Base-by-base conservation (phyloP, 1,139 yeast species). In the Pichia sp. region DNA sequence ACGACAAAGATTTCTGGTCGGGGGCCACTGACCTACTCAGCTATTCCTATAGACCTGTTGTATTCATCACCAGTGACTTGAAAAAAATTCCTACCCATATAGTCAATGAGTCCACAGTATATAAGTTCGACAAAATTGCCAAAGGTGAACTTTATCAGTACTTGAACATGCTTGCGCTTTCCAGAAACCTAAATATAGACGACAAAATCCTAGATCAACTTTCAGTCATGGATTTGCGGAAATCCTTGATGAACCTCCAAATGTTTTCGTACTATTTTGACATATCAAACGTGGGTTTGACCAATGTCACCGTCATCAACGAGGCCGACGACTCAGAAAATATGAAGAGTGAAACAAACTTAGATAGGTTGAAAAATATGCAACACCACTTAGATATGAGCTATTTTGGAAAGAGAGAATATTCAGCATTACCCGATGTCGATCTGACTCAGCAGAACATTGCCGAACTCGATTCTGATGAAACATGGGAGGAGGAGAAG, bases 1-100 rank as follows among this genome's bases (percentile, higher is more conserved):
- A 23, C 3, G 96, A 90, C 60, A 79, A 76, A 58, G 81, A 82
- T 1, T 91, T 93, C 63, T 93, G 98, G 97, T 65, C 74, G 1
- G 83, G 85, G 1, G 77, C 90, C 3, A 80, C 78, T 47, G 84
- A 81, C 53, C 74, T 89, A 16, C 69, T 89, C 39, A 74, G 76
- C 41, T 78, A 80, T 30, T 80, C 95, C 0, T 75, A 91, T 60
- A 72, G 96, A 47, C 98, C 99, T 0, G 78, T 93, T 1, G 76
- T 91, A 1, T 63, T 93, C 26, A 88, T 96, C 0, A 89, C 96
- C 61, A 74, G 76, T 16, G 84, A 83, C 57, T 56, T 76, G 2
- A 64, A 72, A 7, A 74, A 69, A 39, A 70, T 89, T 2, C 96
- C 96, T 0, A 63, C 66, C 26, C 71, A 70, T 44, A 68, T 87